These are phyloP conservation scores for Mytilinidion resinicola DNA, from an alignment of 495 filamentous ascomycete genomes.

Conservation along the genomic window DNA sequence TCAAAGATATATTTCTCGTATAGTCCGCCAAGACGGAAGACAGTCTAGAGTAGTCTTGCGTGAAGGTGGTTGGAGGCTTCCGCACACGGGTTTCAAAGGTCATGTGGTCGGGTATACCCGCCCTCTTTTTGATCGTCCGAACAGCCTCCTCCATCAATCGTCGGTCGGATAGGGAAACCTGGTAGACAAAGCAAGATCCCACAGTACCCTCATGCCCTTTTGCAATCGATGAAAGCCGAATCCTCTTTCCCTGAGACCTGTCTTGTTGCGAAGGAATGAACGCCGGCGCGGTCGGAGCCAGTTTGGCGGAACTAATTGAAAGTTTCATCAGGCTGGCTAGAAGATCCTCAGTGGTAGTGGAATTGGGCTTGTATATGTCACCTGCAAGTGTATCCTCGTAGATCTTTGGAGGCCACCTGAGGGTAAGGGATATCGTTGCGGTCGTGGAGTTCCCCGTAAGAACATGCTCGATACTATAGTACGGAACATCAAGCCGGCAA, in stretches of 20 bases:
- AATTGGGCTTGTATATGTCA: not conserved
- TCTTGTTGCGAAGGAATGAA: no score
- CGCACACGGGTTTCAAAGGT: not conserved
- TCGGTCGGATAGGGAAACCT: not conserved
- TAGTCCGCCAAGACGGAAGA: not conserved
- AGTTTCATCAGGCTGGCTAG: not conserved
- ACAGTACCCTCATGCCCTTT: not conserved
- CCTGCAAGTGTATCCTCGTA: slow-evolving; percentile 3
- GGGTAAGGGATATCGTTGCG: slow-evolving; percentile 19
- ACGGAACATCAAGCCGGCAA: slow-evolving; percentile 19
- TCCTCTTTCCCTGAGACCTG: not conserved
- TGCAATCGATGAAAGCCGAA: not conserved
- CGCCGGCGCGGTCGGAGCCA: no score
- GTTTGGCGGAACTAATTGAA: not conserved
- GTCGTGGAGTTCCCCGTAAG: slow-evolving; percentile 12
- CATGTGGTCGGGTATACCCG: not conserved
- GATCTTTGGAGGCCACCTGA: slow-evolving; percentile 18
- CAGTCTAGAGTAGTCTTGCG: not conserved
- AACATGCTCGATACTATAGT: slow-evolving; percentile 23
- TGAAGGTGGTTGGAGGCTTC: not conserved
- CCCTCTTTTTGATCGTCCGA: not conserved
- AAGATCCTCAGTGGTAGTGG: not conserved
- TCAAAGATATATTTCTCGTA: not conserved
- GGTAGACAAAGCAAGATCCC: not conserved
- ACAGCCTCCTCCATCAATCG: not conserved